Conservation (phyloP, 2,329 filamentous ascomycete species). For the Alternaria burnsii region DNA sequence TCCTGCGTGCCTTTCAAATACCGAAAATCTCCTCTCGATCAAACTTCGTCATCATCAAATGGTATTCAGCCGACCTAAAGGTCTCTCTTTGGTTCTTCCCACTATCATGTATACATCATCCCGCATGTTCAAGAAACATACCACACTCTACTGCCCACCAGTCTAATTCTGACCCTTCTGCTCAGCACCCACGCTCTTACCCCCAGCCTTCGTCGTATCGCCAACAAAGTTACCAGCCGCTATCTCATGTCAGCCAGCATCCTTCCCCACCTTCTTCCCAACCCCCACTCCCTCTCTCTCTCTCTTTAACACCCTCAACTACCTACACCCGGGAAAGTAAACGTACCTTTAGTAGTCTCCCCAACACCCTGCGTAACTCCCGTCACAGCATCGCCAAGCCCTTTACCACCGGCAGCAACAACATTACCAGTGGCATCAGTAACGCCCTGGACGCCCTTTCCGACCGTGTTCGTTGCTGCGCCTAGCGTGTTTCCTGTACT, state of each 20-base stretch:
- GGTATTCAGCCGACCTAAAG: accelerated
- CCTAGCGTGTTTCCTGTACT: conserved; percentile 45
- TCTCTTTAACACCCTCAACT: no score
- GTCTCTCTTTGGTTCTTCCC: no score
- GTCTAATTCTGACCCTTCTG: conserved; percentile 3
- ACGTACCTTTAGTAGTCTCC: conserved; percentile 46
- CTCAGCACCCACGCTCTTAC: conserved; percentile 29
- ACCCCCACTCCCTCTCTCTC: background rate
- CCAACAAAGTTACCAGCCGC: conserved; percentile 41
- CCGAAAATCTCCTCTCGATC: no score
- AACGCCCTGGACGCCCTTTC: conserved; percentile 43
- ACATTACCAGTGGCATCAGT: conserved; percentile 45
- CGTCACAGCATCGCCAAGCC: conserved; percentile 47
- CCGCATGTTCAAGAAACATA: accelerated
- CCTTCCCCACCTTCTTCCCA: background rate
- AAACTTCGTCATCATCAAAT: background rate
- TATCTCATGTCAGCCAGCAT: conserved; percentile 19
- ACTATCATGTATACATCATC: no score
- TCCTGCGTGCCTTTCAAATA: no score
- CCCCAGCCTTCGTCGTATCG: conserved; percentile 40
- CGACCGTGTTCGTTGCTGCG: conserved; percentile 45
- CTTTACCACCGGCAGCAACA: conserved; percentile 44
- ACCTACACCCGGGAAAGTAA: no score
- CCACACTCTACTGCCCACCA: background rate
- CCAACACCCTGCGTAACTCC: conserved; percentile 46